A percentile compares a stretch with the other conserved stretches of the same genome.
Evolutionary conservation across 768 basidiomycete species (phyloP).

Genomic region (Boletus patriciae): DNA sequence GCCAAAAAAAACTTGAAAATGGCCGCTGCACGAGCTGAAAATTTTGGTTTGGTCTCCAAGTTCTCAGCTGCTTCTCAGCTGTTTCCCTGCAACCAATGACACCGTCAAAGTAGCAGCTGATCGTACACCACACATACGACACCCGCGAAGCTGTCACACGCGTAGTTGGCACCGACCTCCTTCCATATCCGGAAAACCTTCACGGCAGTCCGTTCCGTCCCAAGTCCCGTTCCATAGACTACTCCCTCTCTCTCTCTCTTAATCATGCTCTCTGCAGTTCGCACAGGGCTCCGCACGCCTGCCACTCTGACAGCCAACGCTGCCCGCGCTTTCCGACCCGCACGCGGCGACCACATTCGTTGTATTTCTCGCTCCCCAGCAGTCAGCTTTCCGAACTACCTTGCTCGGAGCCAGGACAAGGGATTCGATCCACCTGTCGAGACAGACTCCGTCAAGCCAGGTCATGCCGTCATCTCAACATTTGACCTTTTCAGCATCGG

Average conservation of each 20-base stretch:
- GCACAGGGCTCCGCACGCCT: conserved; percentile 6
- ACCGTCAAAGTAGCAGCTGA: too few species aligned
- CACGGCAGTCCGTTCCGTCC: neutral
- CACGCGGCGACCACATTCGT: conserved; percentile 7
- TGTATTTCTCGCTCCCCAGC: conserved; percentile 13
- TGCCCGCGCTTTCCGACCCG: neutral
- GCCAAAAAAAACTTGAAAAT: too few species aligned
- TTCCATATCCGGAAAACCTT: neutral
- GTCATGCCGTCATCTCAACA: conserved; percentile 90
- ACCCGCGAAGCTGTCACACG: too few species aligned
- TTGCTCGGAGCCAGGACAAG: neutral
- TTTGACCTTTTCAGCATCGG: conserved; percentile 94
- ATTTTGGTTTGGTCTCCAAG: too few species aligned
- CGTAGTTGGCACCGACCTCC: neutral
- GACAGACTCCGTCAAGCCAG: conserved; percentile 39
- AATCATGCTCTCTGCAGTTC: conserved; percentile 9
- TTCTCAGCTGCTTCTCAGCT: too few species aligned
- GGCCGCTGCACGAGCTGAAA: too few species aligned
- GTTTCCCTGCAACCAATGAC: too few species aligned
- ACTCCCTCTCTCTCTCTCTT: too few species aligned
- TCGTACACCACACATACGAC: too few species aligned
- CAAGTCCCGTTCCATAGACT: neutral
- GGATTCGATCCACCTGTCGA: conserved; percentile 9
- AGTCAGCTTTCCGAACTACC: conserved; percentile 1
- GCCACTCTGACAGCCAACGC: neutral